phyloP scores from a whole-genome alignment of 129 eudicot genomes.

The Pittosporum tobira region DNA sequence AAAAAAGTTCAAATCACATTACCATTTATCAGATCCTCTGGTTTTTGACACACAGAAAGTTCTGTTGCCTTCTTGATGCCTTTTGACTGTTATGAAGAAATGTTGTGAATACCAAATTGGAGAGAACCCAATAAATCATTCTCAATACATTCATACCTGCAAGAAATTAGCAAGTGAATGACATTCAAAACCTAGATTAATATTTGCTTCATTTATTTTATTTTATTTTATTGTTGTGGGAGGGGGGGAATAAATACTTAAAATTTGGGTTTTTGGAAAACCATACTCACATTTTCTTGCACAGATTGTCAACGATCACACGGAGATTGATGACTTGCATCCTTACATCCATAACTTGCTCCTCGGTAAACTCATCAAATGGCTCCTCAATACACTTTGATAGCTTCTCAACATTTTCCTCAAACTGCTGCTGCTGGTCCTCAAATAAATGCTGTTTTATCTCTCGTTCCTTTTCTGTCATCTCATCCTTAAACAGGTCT shows the following conservation, averaged over 20 bases:
- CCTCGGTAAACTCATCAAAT: slow-evolving; percentile 48
- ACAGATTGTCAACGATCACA: slow-evolving; percentile 61
- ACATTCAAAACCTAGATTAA: neutral
- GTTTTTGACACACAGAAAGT: slow-evolving; percentile 27
- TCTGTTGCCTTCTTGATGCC: slow-evolving; percentile 84
- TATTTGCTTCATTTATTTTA: no score
- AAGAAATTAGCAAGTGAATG: slow-evolving; percentile 15
- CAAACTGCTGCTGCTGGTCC: slow-evolving; percentile 98
- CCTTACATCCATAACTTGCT: slow-evolving; percentile 51
- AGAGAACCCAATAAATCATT: slow-evolving; percentile 69
- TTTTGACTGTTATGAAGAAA: slow-evolving; percentile 73
- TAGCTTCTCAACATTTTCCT: slow-evolving; percentile 77
- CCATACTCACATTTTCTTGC: slow-evolving; percentile 77
- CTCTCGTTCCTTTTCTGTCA: slow-evolving; percentile 59
- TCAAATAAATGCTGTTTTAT: slow-evolving; percentile 82
- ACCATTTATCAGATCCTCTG: slow-evolving; percentile 47
- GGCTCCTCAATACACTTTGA: slow-evolving; percentile 79
- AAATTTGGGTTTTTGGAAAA: neutral
- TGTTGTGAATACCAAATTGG: slow-evolving; percentile 49
- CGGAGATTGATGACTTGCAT: slow-evolving; percentile 79
- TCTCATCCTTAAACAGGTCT: slow-evolving; percentile 69
- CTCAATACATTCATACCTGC: slow-evolving; percentile 88
- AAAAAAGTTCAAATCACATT: slow-evolving; percentile 17
- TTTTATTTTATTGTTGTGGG: no score
- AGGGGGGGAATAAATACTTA: no score